Conservation (phyloP, 495 filamentous ascomycete genomes). For the Haplographium delicatum region DNA sequence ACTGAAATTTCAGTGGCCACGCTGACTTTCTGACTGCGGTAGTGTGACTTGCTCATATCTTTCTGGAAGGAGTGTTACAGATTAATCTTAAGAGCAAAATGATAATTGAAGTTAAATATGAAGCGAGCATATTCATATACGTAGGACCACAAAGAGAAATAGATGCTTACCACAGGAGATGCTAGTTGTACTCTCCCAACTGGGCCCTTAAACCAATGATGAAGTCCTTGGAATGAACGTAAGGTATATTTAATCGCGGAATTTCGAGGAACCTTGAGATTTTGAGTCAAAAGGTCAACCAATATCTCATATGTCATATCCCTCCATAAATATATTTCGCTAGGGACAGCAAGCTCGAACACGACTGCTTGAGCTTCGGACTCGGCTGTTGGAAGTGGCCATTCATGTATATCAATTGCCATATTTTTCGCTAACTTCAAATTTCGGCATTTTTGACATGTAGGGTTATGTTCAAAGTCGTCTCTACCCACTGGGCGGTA, state of each 20-base stretch:
- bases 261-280: not conserved
- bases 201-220: conserved; percentile 4
- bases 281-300: conserved; percentile 30
- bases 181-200: conserved; percentile 27
- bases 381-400: conserved; percentile 48
- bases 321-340: conserved; percentile 46
- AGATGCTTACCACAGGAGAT: no score
- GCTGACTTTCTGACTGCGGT: conserved; percentile 21
- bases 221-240: not conserved
- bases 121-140: no score
- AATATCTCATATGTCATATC: conserved; percentile 43
- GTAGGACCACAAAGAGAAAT: no score
- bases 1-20: conserved; percentile 30
- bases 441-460: conserved; percentile 32
- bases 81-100: no score
- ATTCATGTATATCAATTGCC: conserved; percentile 51
- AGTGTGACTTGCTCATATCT: no score
- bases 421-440: conserved; percentile 29
- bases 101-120: no score
- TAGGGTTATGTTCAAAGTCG: conserved; percentile 16
- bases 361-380: conserved; percentile 40
- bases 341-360: conserved; percentile 52
- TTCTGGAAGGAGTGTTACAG: no score
- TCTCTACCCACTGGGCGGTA: conserved; percentile 22
- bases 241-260: not conserved